Evolutionary conservation across 495 filamentous ascomycete genomes (phyloP), one percentile per base, ranked within the genome.

Genomic region (Podospora bellae-mahoneyi): DNA sequence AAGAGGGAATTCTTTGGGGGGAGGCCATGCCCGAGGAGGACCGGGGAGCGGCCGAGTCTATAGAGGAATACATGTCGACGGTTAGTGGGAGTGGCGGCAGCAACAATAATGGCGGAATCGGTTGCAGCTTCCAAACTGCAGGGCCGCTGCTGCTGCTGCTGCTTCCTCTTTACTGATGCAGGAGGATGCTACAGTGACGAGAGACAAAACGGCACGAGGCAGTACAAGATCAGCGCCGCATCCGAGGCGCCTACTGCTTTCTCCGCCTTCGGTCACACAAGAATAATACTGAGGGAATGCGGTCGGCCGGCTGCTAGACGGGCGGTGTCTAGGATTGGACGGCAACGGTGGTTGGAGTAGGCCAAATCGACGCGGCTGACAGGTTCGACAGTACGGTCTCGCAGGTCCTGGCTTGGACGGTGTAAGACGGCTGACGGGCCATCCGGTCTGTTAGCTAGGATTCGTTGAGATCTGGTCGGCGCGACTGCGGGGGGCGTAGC

Each of bases 11-110:
- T 67, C 71, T 75, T 63, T 78, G 79, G 53, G 77, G 72, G 67
- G 76, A 80, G 70, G 70, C 72, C 62, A 79, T 62, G 71, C 72
- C 73, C 64, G 80, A 78, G 48, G 78, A 76, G 28, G 79, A 73
- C 66, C 75, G 80, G 77, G 82, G 78, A 75, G 77, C 69, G 73
- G 73, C 70, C 69, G 76, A 69, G 55, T 82, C 78, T 68, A 76
- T 63, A 63, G 61, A 44, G 27, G 61, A 63, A 23, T 63, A 72
- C 55, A 73, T 68, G 66, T 74, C 64, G 60, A 63, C 15, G 54
- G 54, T 18, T 60, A 72, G 75, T 76, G 64, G 64, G 59, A 39
- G 67, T 32, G 59, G 62, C 39, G 53, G 30, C 53, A 60, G 65
- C 68, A 60, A 65, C 64, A 56, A 66, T 18, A 55, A 27, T 10